phyloP scores from a whole-genome alignment of 148 eudicot genomes.

The Beta vulgaris region DNA sequence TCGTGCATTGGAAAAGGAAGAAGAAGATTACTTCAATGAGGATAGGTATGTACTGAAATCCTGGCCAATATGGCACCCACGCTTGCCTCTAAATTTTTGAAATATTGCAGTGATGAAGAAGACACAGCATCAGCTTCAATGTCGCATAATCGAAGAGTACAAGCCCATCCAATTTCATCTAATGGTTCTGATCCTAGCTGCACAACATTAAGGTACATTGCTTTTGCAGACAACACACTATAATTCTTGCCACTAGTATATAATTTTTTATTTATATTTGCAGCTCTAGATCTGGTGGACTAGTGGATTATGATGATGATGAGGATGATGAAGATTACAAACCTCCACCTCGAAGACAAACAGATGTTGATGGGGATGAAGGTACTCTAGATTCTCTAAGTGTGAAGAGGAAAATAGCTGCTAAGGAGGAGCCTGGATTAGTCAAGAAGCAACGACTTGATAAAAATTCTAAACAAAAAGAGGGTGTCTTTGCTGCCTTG shows the following conservation, averaged over 20 bases:
- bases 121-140: slow-evolving; percentile 76
- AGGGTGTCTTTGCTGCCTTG: slow-evolving; percentile 64
- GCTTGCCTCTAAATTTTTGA: not conserved
- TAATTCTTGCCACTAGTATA: not conserved
- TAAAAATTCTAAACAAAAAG: slow-evolving; percentile 52
- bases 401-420: slow-evolving; percentile 56
- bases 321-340: slow-evolving; percentile 93
- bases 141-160: slow-evolving; percentile 34
- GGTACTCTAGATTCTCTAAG: slow-evolving; percentile 47
- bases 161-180: slow-evolving; percentile 41
- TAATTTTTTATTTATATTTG: slow-evolving; percentile 2
- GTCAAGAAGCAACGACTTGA: slow-evolving; percentile 54
- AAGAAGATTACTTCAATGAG: slow-evolving; percentile 95
- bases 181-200: slow-evolving; percentile 55
- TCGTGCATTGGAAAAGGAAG: slow-evolving; percentile 94
- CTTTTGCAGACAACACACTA: not conserved
- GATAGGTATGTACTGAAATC: slow-evolving; percentile 51
- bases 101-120: slow-evolving; percentile 77
- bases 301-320: slow-evolving; percentile 94
- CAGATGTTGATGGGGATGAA: slow-evolving; percentile 64
- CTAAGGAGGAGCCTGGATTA: slow-evolving; percentile 55
- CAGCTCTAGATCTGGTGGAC: slow-evolving; percentile 65
- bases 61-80: not conserved
- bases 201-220: slow-evolving; percentile 55
- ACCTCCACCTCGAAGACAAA: slow-evolving; percentile 74